These are phyloP conservation scores for Candida namnaoensis DNA, from an alignment of 805 yeast genomes.

Conservation along the genomic window DNA sequence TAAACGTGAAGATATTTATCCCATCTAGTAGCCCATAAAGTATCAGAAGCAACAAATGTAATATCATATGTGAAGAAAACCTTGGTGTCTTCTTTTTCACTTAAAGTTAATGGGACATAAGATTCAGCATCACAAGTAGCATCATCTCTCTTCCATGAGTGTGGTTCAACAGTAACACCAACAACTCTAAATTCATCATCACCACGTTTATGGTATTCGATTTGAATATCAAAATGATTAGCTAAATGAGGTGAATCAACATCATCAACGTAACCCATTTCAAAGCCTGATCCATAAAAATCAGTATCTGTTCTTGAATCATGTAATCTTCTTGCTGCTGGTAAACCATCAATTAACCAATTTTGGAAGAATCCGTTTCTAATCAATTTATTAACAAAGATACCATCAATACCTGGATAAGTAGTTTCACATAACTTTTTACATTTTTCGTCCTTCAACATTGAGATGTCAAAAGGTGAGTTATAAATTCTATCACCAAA, in stretches of 20 bases:
- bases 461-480: constrained; percentile 77
- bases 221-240: constrained; percentile 71
- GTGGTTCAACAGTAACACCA: constrained; percentile 75
- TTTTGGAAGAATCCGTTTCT: constrained; percentile 80
- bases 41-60: constrained; percentile 54
- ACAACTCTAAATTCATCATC: constrained; percentile 75
- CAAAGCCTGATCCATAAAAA: constrained; percentile 77
- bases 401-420: constrained; percentile 59
- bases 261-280: constrained; percentile 62
- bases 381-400: constrained; percentile 71
- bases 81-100: constrained; percentile 37
- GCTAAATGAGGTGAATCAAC: constrained; percentile 48
- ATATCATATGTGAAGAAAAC: constrained; percentile 88
- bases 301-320: constrained; percentile 51
- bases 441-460: constrained; percentile 71
- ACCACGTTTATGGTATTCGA: constrained; percentile 78
- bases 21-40: constrained; percentile 98
- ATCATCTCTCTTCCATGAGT: constrained; percentile 38
- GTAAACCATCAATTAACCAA: constrained; percentile 93
- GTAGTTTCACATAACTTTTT: constrained; percentile 48
- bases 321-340: constrained; percentile 62
- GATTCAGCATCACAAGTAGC: constrained; percentile 24
- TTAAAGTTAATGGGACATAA: constrained; percentile 36
- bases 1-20: constrained; percentile 89
- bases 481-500: constrained; percentile 94